Evolutionary conservation across 1,284 basidiomycete genomes (phyloP), one percentile per base, ranked within the genome.

Genomic region (Ustilago hordei): DNA sequence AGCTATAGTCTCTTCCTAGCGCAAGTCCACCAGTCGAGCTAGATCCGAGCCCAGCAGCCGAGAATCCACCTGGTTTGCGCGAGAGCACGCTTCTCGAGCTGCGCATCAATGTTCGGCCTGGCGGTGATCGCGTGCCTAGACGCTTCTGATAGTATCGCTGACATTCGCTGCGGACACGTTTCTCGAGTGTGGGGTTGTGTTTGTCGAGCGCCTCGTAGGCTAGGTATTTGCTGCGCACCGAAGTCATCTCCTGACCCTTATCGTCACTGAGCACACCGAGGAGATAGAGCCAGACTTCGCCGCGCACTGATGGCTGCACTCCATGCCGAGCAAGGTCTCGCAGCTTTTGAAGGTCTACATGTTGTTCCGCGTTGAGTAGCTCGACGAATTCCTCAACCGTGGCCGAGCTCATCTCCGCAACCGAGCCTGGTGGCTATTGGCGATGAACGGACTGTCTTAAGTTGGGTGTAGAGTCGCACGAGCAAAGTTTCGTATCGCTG

Each of bases 271-370:
- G 80, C 7, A 85, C 84, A 48, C 84, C 84, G 15, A 85, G 81
- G 2, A 85, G 75, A 58, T 85, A 85, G 17, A 85, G 75, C 84
- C 84, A 85, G 13, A 85, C 84, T 56, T 85, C 84, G 35, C 84
- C 84, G 12, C 84, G 80, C 0, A 85, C 84, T 17, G 73, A 70
- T 0, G 83, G 72, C 58, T 81, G 83, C 17, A 84, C 69, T 13
- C 84, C 84, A 41, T 85, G 84, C 0, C 84, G 69, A 6, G 84
- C 80, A 32, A 83, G 80, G 54, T 81, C 81, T 15, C 81, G 73
- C 15, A 85, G 77, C 65, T 83, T 82, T 11, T 74, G 71, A 8
- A 85, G 64, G 50, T 85, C 84, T 2, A 85, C 79, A 54, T 84
- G 79, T 75, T 84, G 82, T 41, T 84, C 82, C 1, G 80, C 81